phyloP scores from a whole-genome alignment of 1,139 yeast species.

The Cylindricascospora bacillispora region DNA sequence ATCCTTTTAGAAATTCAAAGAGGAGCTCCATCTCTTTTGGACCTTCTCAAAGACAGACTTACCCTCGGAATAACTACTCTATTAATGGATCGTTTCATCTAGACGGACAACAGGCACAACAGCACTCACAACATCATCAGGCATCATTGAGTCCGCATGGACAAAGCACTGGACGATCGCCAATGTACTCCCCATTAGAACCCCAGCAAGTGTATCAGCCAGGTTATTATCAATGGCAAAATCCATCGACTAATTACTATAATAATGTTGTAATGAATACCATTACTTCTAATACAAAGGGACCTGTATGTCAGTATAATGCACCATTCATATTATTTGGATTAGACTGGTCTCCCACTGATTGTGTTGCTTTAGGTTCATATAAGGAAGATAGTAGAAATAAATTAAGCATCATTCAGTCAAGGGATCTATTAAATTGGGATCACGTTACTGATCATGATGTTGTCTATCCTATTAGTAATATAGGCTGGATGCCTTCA shows the following conservation, averaged over 20 bases:
- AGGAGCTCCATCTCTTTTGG: too few species aligned
- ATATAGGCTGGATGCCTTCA: constrained; percentile 54
- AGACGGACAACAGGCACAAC: too few species aligned
- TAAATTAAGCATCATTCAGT: constrained; percentile 19
- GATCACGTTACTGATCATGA: constrained; percentile 35
- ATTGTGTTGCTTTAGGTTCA: constrained; percentile 22
- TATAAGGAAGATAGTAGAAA: constrained; percentile 25
- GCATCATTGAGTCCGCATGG: too few species aligned
- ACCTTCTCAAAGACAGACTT: too few species aligned
- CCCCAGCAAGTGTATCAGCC: constrained; percentile 10
- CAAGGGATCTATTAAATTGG: constrained; percentile 36
- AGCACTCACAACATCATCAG: too few species aligned
- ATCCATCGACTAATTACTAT: too few species aligned
- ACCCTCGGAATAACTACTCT: too few species aligned
- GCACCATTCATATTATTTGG: constrained; percentile 21
- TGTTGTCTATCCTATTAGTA: constrained; percentile 50
- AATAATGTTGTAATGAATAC: too few species aligned
- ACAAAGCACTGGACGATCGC: too few species aligned
- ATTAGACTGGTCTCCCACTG: constrained; percentile 25
- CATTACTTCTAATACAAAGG: too few species aligned
- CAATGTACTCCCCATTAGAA: constrained; percentile 22
- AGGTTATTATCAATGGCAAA: constrained; percentile 11
- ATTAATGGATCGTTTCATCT: too few species aligned
- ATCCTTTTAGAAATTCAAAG: too few species aligned
- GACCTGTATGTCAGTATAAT: constrained; percentile 18